Evolutionary conservation across 2,329 filamentous ascomycete genomes (phyloP).

Genomic region (Pestalotiopsis sp.): DNA sequence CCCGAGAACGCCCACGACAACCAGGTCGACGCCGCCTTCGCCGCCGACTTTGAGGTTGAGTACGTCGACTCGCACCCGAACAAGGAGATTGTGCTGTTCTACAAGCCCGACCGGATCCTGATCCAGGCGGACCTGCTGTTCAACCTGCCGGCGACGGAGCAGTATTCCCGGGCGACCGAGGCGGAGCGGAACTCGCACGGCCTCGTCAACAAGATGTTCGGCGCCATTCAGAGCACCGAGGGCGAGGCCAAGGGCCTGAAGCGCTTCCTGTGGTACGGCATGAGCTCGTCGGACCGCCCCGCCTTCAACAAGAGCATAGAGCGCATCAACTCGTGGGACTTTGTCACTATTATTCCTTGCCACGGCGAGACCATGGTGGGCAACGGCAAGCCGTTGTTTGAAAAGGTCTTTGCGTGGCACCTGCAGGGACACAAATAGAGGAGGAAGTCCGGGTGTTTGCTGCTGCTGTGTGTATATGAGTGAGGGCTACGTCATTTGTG

Average conservation of each 20-base stretch:
- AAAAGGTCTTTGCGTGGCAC: constrained; percentile 84
- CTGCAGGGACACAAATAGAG: constrained; percentile 48
- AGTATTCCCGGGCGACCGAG: constrained; percentile 68
- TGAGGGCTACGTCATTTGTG: not conserved
- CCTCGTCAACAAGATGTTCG: constrained; percentile 46
- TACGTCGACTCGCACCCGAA: constrained; percentile 81
- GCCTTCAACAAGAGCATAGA: constrained; percentile 72
- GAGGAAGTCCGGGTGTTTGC: not conserved
- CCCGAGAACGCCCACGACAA: constrained; percentile 51
- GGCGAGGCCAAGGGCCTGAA: constrained; percentile 75
- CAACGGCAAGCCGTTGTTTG: constrained; percentile 73
- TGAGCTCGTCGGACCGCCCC: constrained; percentile 61
- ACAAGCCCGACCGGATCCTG: constrained; percentile 76
- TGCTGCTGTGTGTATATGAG: not conserved
- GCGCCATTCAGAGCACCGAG: constrained; percentile 60
- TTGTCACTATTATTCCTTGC: constrained; percentile 83
- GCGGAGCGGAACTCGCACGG: constrained; percentile 41
- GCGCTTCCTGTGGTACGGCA: constrained; percentile 79
- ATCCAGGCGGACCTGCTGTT: constrained; percentile 92
- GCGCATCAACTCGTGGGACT: constrained; percentile 80
- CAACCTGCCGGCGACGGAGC: constrained; percentile 86
- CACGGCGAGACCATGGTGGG: constrained; percentile 88
- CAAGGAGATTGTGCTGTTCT: constrained; percentile 85
- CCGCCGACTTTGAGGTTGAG: constrained; percentile 83
- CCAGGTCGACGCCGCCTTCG: constrained; percentile 76